Evolutionary conservation across 208 protist genomes (phyloP).

Genomic region (Herpetomonas muscarum): DNA sequence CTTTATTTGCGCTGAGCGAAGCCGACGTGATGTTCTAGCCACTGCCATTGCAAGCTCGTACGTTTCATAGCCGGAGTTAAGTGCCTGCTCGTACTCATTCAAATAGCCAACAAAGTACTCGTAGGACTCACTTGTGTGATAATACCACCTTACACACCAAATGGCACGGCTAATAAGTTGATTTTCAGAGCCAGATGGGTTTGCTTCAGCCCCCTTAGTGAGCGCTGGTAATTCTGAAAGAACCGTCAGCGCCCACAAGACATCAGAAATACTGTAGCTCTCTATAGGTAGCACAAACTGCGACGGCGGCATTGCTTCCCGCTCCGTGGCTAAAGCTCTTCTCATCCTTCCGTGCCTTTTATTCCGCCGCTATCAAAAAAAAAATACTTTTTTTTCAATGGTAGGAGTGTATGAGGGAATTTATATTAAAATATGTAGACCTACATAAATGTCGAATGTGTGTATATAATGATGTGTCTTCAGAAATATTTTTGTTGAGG

Average conservation of each 20-base stretch:
- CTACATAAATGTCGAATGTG: too few species aligned
- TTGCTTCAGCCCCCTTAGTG: constrained; percentile 4
- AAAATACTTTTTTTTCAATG: too few species aligned
- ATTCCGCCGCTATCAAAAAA: too few species aligned
- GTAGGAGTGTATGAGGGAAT: too few species aligned
- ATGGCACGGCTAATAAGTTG: constrained; percentile 16
- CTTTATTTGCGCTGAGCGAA: constrained; percentile 13
- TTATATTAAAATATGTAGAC: too few species aligned
- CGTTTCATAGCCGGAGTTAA: constrained; percentile 3
- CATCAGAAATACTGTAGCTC: constrained; percentile 13
- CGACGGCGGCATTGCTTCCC: too few species aligned
- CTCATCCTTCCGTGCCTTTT: too few species aligned
- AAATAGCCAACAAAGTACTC: constrained; percentile 19
- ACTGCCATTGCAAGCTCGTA: constrained; percentile 14
- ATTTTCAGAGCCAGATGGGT: neutral
- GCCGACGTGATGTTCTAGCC: constrained; percentile 7
- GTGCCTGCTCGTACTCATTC: constrained; percentile 21
- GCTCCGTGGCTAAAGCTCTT: too few species aligned
- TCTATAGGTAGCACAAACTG: constrained; percentile 9
- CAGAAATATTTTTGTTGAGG: too few species aligned
- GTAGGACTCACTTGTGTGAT: constrained; percentile 12
- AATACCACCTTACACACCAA: constrained; percentile 21
- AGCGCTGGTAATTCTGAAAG: constrained; percentile 17
- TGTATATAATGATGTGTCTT: too few species aligned
- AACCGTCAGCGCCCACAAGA: constrained; percentile 18